phyloP scores from a whole-genome alignment of 1,284 basidiomycete species.

The Ganoderma multipileum region DNA sequence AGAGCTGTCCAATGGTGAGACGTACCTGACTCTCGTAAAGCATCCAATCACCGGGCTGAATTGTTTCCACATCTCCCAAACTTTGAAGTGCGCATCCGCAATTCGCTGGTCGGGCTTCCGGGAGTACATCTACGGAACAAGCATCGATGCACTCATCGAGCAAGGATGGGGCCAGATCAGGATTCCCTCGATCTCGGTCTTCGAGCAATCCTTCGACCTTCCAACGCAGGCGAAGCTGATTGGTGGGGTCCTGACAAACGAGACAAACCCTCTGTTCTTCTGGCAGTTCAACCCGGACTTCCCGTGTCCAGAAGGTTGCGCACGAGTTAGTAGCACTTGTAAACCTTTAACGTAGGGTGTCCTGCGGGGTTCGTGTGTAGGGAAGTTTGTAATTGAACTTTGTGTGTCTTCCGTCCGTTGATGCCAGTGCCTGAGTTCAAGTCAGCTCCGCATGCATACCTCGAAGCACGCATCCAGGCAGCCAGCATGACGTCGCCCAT shows the following conservation, averaged over 20 bases:
- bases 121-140: conserved; percentile 30
- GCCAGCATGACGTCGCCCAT: background rate
- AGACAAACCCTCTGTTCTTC: conserved; percentile 28
- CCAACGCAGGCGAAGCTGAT: conserved; percentile 16
- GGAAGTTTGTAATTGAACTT: background rate
- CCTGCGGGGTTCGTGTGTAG: background rate
- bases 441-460: background rate
- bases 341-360: background rate
- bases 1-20: conserved; percentile 29
- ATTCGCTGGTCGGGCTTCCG: conserved; percentile 29
- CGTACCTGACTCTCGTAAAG: background rate
- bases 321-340: conserved; percentile 4
- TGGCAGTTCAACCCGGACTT: conserved; percentile 26
- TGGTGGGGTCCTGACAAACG: conserved; percentile 20
- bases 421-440: background rate
- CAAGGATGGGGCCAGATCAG: conserved; percentile 29
- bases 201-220: conserved; percentile 25
- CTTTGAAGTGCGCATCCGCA: conserved; percentile 23
- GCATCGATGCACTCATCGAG: conserved; percentile 23
- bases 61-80: background rate
- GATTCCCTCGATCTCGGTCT: conserved; percentile 23
- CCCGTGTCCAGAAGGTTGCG: conserved; percentile 24
- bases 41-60: background rate
- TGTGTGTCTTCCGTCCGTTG: background rate
- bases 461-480: background rate